Percentiles rank a stretch among this genome's conserved stretches.
Evolutionary conservation across 2,329 filamentous ascomycete species (phyloP).

Genomic region (Periglandula ipomoeae): DNA sequence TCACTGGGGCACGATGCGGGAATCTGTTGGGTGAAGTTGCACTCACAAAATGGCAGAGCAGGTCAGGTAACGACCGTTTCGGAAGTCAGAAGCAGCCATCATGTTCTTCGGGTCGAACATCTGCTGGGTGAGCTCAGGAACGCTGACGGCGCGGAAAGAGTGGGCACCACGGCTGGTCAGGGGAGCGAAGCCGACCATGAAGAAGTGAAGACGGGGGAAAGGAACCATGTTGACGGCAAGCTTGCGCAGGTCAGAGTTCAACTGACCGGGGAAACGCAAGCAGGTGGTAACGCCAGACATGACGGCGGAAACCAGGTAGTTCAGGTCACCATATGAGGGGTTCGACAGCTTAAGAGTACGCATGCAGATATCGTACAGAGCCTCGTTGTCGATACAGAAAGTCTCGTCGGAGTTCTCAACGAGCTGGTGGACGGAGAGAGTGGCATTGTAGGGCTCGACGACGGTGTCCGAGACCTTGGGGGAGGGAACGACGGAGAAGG

Average conservation of each 20-base stretch:
- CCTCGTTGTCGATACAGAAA: constrained; percentile 99
- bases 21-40: neutral
- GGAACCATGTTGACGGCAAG: constrained; percentile 99
- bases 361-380: constrained; percentile 99
- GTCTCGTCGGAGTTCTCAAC: constrained; percentile 99
- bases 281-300: constrained; percentile 99
- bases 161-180: constrained; percentile 78
- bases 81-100: constrained; percentile 99
- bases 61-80: constrained; percentile 98
- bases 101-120: constrained; percentile 99
- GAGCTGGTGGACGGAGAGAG: constrained; percentile 95
- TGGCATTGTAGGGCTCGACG: constrained; percentile 99
- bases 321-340: constrained; percentile 97
- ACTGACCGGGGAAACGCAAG: constrained; percentile 97
- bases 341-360: constrained; percentile 97
- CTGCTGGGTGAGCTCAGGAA: constrained; percentile 98
- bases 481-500: constrained; percentile 96
- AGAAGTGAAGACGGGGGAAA: constrained; percentile 99
- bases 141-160: constrained; percentile 95
- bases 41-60: constrained; percentile 96
- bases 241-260: constrained; percentile 99
- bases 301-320: constrained; percentile 98
- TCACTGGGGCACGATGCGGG: neutral
- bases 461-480: constrained; percentile 99
- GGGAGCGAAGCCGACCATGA: constrained; percentile 99